Percentiles rank a stretch among this genome's conserved stretches.
Conservation (phyloP, 2,329 filamentous ascomycete genomes). For the Fusarium sp. region DNA sequence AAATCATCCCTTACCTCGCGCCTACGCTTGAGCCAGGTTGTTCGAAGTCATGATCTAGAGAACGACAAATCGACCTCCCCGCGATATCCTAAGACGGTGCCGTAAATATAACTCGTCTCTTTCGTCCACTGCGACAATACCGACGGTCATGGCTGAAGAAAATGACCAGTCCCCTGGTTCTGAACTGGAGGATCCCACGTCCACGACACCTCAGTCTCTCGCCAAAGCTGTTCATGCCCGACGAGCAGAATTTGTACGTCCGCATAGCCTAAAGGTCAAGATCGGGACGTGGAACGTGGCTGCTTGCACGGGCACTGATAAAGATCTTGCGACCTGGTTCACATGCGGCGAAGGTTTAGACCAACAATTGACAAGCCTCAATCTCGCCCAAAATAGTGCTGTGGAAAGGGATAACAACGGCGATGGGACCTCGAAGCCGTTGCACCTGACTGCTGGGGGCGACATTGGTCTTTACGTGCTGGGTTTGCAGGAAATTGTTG, state of each 20-base stretch:
- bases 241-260: constrained; percentile 81
- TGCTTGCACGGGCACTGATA: constrained; percentile 84
- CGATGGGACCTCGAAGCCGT: constrained; percentile 50
- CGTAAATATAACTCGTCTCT: constrained; percentile 33
- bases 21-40: constrained; percentile 28
- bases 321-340: constrained; percentile 92
- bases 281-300: constrained; percentile 97
- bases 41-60: constrained; percentile 55
- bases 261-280: constrained; percentile 83
- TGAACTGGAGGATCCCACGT: constrained; percentile 60
- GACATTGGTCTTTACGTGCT: constrained; percentile 92
- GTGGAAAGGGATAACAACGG: constrained; percentile 51
- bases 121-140: constrained; percentile 37
- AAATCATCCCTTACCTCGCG: constrained; percentile 1
- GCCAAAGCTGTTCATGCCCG: constrained; percentile 77
- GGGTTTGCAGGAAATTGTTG: constrained; percentile 92
- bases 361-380: constrained; percentile 69
- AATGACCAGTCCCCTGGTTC: constrained; percentile 53
- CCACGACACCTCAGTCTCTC: constrained; percentile 68
- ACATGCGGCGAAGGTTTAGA: constrained; percentile 80
- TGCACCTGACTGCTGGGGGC: constrained; percentile 68
- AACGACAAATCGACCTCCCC: constrained; percentile 44
- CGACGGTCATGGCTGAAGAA: constrained; percentile 48
- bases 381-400: constrained; percentile 57
- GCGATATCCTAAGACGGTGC: constrained; percentile 46